Base-by-base conservation (phyloP, 352 stramenopile genomes). In the Globisporangium abappressorium region DNA sequence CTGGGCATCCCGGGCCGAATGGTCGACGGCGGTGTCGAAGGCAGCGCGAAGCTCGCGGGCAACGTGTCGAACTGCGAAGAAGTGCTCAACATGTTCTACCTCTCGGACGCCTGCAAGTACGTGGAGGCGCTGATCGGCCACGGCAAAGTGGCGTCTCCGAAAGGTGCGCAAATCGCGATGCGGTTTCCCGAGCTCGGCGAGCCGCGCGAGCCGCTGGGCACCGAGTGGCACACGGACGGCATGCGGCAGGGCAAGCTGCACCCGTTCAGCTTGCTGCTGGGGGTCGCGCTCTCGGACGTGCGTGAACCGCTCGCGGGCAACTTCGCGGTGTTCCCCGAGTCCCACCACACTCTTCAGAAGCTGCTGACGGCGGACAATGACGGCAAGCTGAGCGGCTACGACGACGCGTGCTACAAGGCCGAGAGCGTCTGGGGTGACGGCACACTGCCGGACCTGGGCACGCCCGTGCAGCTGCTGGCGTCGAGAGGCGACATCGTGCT, bases 151-250 rank as follows among this genome's bases (percentile, higher is more conserved):
- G 75, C 74, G 9, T 57, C 77, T 14, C 83, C 83, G 0, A 78
- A 78, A 60, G 84, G 82, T 64, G 83, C 74, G 6, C 86, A 94
- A 57, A 88, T 93, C 43, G 86, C 86, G 2, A 65, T 94, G 63
- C 79, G 86, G 5, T 94, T 93, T 58, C 86, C 86, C 0, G 83
- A 93, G 43, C 70, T 94, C 11, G 83, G 84, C 2, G 75, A 83
- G 26, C 74, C 78, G 20, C 78, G 85, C 1, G 81, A 94, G 15
- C 84, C 81, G 5, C 56, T 73, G 8, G 86, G 86, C 18, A 92
- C 81, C 3, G 84, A 94, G 68, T 94, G 86, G 86, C 86, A 94
- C 73, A 94, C 83, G 22, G 86, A 93, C 56, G 86, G 84, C 36
- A 92, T 94, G 86, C 78, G 84, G 1, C 86, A 94, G 70, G 83